Evolutionary conservation across 345 rosid species (phyloP), one percentile per base, ranked within the genome.

Genomic region (Cardamine chenopodiifolia): DNA sequence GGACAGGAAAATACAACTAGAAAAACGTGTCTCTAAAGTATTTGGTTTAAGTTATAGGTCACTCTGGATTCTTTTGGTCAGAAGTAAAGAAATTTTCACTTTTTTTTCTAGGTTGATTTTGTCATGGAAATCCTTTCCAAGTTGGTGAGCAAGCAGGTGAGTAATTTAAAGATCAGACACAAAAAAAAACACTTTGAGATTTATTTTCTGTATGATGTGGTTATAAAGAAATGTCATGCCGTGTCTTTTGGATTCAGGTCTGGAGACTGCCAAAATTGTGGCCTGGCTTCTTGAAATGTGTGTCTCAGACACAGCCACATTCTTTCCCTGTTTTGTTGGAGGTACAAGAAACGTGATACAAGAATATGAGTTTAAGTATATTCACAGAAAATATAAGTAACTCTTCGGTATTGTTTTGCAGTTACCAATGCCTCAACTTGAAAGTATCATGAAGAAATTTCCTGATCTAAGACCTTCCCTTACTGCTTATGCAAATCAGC

Each of bases 251-350:
- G 57, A 44, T 74, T 68, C 83, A 92, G 99, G 81, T 92, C 37
- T 95, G 99, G 99, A 95, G 88, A 82, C 86, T 92, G 86, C 99
- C 99, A 34, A 95, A 95, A 83, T 69, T 95, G 76, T 95, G 97
- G 96, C 97, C 90, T 73, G 97, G 99, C 68, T 95, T 95, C 82
- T 78, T 92, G 85, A 95, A 95, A 82, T 95, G 97, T 56, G 92
- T 89, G 34, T 85, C 96, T 78, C 99, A 92, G 79, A 95, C 96
- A 49, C 89, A 81, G 68, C 99, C 99, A 5, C 97, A 90, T 89
- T 95, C 99, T 57, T 91, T 84, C 74, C 88, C 71, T 37, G 97
- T 92, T 31, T 77, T 92, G 59, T 74, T 95, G 69, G 89, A 92
- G 99, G 99, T 89, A 86, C 44, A 25, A 56, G 47, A 11, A 34